Percentiles rank a stretch among this genome's conserved stretches.
Evolutionary conservation across 371 early-diverging fungal genomes (phyloP).

Genomic region (Mortierella sp.): DNA sequence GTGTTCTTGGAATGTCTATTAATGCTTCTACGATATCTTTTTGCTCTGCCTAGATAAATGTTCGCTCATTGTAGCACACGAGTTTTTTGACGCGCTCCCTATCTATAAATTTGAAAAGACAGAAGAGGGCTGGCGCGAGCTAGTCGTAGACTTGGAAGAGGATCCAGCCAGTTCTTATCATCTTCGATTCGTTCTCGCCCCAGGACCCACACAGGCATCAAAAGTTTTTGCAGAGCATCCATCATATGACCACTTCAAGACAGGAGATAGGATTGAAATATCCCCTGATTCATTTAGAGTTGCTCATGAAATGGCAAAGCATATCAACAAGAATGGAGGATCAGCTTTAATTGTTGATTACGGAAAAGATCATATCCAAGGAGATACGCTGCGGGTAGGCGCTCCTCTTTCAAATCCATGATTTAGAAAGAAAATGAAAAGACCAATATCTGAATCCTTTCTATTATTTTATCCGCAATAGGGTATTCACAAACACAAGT

Average conservation of each 20-base stretch:
- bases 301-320: conserved; percentile 73
- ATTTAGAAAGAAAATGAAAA: not conserved
- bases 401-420: not conserved
- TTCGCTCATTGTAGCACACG: conserved; percentile 87
- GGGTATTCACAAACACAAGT: conserved; percentile 90
- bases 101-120: conserved; percentile 88
- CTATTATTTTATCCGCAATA: conserved; percentile 35
- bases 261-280: conserved; percentile 87
- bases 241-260: conserved; percentile 59
- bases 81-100: conserved; percentile 97
- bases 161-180: conserved; percentile 70
- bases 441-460: not conserved
- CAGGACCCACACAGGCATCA: conserved; percentile 75
- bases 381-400: conserved; percentile 86
- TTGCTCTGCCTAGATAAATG: conserved; percentile 58
- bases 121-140: conserved; percentile 88
- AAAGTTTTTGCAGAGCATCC: conserved; percentile 66
- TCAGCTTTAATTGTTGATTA: conserved; percentile 92
- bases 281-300: conserved; percentile 83
- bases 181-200: conserved; percentile 84
- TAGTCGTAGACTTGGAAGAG: conserved; percentile 89
- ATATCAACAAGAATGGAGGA: conserved; percentile 75
- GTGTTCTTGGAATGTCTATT: not conserved
- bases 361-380: conserved; percentile 83
- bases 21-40: not conserved